Evolutionary conservation across 2,329 filamentous ascomycete genomes (phyloP).

Genomic region (Ascocoryne sarcoides): DNA sequence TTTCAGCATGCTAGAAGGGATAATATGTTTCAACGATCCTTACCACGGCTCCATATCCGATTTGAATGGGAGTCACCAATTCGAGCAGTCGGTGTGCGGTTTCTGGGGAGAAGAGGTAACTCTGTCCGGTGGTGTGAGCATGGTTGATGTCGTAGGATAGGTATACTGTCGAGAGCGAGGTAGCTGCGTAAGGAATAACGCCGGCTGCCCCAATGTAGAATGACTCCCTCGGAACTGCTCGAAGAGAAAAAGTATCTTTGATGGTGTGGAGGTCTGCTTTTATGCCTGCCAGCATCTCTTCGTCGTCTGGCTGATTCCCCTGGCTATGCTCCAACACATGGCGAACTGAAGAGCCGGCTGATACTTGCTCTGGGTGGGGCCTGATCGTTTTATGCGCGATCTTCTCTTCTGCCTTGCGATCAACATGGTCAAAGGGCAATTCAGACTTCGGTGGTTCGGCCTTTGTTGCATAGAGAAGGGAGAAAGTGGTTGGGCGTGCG

Average conservation of each 20-base stretch:
- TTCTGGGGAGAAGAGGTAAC: slow-evolving; percentile 56
- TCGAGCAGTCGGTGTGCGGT: slow-evolving; percentile 64
- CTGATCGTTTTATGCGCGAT: slow-evolving; percentile 47
- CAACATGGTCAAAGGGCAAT: slow-evolving; percentile 33
- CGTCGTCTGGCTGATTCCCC: slow-evolving; percentile 27
- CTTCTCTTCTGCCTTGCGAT: slow-evolving; percentile 48
- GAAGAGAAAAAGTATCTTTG: slow-evolving; percentile 59
- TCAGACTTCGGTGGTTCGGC: slow-evolving; percentile 18
- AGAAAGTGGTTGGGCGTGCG: slow-evolving; percentile 34
- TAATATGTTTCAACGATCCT: slow-evolving; percentile 27
- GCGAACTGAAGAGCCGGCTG: slow-evolving; percentile 46
- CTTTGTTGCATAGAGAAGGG: slow-evolving; percentile 38
- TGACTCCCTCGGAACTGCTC: slow-evolving; percentile 57
- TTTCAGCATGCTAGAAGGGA: slow-evolving; percentile 4
- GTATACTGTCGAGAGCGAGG: slow-evolving; percentile 73
- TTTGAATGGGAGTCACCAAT: slow-evolving; percentile 75
- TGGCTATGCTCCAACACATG: slow-evolving; percentile 37
- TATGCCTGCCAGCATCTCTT: slow-evolving; percentile 45
- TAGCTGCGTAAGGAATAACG: slow-evolving; percentile 76
- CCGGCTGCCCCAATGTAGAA: slow-evolving; percentile 65
- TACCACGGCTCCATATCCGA: slow-evolving; percentile 82
- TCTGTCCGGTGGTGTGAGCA: slow-evolving; percentile 48
- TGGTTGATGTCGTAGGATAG: slow-evolving; percentile 78
- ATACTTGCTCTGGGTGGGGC: slow-evolving; percentile 51
- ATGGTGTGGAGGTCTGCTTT: slow-evolving; percentile 52